Percentiles rank a stretch among this genome's conserved stretches.
phyloP scores from a whole-genome alignment of 129 eudicot genomes.

The Saussurea involucrata region DNA sequence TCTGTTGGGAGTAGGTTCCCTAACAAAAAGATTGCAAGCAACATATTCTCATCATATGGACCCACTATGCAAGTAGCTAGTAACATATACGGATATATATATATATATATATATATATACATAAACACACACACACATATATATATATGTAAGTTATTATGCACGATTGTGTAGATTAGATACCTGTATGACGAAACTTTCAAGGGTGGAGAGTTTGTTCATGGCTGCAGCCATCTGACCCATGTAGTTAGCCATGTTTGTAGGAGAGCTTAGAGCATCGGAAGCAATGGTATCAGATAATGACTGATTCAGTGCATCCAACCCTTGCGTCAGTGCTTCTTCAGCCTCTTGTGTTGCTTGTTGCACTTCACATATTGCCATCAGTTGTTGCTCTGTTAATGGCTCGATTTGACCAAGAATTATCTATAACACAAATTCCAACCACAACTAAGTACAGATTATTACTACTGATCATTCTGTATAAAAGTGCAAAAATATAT shows the following conservation, averaged over 20 bases:
- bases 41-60: conserved; percentile 41
- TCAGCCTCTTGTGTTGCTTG: conserved; percentile 82
- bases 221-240: conserved; percentile 90
- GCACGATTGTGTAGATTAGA: background rate
- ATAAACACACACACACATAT: background rate
- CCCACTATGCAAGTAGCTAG: conserved; percentile 33
- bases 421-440: conserved; percentile 36
- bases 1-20: conserved; percentile 75
- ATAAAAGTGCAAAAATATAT: background rate
- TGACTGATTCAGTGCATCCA: conserved; percentile 65
- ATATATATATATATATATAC: background rate
- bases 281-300: conserved; percentile 72
- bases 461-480: background rate
- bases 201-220: conserved; percentile 79
- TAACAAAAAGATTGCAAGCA: conserved; percentile 36
- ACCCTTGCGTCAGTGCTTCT: conserved; percentile 79
- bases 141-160: conserved; percentile 1
- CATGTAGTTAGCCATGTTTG: conserved; percentile 87
- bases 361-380: conserved; percentile 76
- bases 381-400: conserved; percentile 78
- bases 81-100: background rate
- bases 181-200: conserved; percentile 84
- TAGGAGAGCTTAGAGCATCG: conserved; percentile 65
- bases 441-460: conserved; percentile 5
- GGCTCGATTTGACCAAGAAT: conserved; percentile 78